Conservation (phyloP, 2,329 filamentous ascomycete species). For the Pestalotiopsis fici region DNA sequence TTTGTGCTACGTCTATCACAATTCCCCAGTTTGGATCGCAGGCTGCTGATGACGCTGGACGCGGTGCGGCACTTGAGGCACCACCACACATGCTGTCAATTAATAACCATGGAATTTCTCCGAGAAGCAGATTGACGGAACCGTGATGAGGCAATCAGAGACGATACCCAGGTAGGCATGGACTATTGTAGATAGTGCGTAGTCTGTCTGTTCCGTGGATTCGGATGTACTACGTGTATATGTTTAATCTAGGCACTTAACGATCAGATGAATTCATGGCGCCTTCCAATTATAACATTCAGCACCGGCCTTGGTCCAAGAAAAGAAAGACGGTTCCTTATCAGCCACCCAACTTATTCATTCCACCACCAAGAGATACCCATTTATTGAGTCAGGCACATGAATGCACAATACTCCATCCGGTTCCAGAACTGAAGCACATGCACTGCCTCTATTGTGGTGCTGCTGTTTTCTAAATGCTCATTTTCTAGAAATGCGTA, state of each 20-base stretch:
- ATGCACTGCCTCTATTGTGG: not conserved
- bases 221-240: too few relatives aligned
- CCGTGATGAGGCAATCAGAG: not conserved
- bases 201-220: not conserved
- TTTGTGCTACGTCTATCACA: not conserved
- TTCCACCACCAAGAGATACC: not conserved
- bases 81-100: not conserved
- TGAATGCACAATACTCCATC: not conserved
- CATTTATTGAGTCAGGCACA: not conserved
- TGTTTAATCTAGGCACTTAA: too few relatives aligned
- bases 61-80: too few relatives aligned
- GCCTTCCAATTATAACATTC: too few relatives aligned
- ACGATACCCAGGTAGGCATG: not conserved
- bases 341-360: not conserved
- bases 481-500: not conserved
- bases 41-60: not conserved
- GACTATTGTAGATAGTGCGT: not conserved
- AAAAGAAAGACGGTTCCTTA: not conserved
- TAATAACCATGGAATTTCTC: not conserved
- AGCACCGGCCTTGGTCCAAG: not conserved
- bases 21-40: not conserved
- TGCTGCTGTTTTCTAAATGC: not conserved
- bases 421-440: not conserved
- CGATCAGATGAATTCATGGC: too few relatives aligned
- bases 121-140: not conserved